Evolutionary conservation across 1,284 basidiomycete species (phyloP).

Genomic region (Naganishia sp.): DNA sequence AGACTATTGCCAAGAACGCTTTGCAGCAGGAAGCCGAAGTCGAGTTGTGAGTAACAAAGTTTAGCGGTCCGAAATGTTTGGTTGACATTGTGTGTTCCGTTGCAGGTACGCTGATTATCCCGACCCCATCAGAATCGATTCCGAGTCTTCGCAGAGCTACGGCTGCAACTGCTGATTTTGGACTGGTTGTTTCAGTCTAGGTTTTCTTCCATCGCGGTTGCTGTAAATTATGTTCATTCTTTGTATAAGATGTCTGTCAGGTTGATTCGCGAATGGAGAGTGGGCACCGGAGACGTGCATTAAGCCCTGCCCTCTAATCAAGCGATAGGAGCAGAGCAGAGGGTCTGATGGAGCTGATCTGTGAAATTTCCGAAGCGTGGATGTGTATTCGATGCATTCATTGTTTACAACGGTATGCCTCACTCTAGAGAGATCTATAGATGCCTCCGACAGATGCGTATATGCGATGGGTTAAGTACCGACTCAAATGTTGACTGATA

Average conservation of each 20-base stretch:
- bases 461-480: not conserved
- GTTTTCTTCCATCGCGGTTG: not conserved
- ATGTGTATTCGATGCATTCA: too few relatives aligned
- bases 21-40: slow-evolving; percentile 95
- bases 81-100: not conserved
- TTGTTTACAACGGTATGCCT: too few relatives aligned
- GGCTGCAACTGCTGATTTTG: slow-evolving; percentile 60
- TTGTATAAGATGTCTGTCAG: slow-evolving; percentile 15
- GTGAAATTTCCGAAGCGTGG: too few relatives aligned
- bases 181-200: not conserved
- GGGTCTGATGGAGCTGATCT: too few relatives aligned
- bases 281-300: too few relatives aligned
- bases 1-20: slow-evolving; percentile 98
- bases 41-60: slow-evolving; percentile 68
- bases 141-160: slow-evolving; percentile 85
- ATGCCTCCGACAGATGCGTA: too few relatives aligned
- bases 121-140: slow-evolving; percentile 96
- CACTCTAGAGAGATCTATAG: too few relatives aligned
- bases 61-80: not conserved
- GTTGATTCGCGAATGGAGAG: too few relatives aligned
- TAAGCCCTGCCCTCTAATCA: too few relatives aligned
- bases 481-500: slow-evolving; percentile 19
- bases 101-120: slow-evolving; percentile 95
- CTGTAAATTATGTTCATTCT: not conserved
- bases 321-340: too few relatives aligned